Evolutionary conservation across 352 stramenopile species (phyloP).

Genomic region (Aphanomyces euteiches): DNA sequence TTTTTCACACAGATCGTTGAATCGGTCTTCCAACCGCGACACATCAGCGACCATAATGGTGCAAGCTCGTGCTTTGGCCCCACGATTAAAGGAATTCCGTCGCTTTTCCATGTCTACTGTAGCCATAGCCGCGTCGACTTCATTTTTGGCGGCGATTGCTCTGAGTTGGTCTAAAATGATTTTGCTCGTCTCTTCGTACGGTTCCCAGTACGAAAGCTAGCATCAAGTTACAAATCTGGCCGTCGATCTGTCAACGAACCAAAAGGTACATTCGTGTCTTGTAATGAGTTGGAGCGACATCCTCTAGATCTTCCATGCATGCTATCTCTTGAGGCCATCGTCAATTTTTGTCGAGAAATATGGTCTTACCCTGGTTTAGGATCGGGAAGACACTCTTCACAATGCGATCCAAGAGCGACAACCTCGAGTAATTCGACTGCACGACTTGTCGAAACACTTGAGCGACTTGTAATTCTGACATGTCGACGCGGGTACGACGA

Average conservation of each 20-base stretch:
- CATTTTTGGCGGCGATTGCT: slow-evolving; percentile 57
- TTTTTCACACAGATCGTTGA: slow-evolving; percentile 12
- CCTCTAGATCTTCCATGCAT: neutral
- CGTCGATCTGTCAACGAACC: slow-evolving; percentile 33
- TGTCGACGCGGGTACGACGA: slow-evolving; percentile 53
- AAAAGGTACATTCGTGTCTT: slow-evolving; percentile 56
- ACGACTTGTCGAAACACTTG: slow-evolving; percentile 13
- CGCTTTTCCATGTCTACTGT: slow-evolving; percentile 30
- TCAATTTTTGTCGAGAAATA: slow-evolving; percentile 32
- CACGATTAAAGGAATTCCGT: slow-evolving; percentile 9
- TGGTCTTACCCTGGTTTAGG: slow-evolving; percentile 45
- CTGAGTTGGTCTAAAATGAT: slow-evolving; percentile 55
- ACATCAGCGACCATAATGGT: slow-evolving; percentile 55
- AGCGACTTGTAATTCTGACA: slow-evolving; percentile 41
- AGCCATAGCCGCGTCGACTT: slow-evolving; percentile 52
- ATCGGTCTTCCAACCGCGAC: slow-evolving; percentile 48
- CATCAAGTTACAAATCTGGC: neutral
- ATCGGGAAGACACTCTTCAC: slow-evolving; percentile 54
- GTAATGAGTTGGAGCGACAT: slow-evolving; percentile 33
- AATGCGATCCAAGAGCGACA: slow-evolving; percentile 60
- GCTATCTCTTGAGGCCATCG: no score
- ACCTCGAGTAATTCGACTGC: slow-evolving; percentile 22
- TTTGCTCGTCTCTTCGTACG: slow-evolving; percentile 47
- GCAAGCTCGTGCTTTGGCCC: slow-evolving; percentile 40
- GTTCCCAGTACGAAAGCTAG: slow-evolving; percentile 29